phyloP scores from a whole-genome alignment of 225 moss, liverwort and hornwort species.

The Pseudoscleropodium purum region DNA sequence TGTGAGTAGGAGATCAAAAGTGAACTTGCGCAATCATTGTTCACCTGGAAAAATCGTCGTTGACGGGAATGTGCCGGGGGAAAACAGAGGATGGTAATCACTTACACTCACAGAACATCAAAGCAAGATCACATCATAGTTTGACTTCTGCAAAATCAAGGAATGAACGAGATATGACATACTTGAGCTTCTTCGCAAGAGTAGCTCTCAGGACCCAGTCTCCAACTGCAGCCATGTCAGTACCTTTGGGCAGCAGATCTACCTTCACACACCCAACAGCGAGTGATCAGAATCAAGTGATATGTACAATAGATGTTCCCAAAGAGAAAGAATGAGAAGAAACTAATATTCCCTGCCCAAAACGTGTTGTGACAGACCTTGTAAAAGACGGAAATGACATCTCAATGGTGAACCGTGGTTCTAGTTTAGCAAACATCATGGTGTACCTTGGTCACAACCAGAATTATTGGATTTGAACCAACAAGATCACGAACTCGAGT shows the following conservation, averaged over 20 bases:
- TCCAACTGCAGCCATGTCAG: constrained; percentile 70
- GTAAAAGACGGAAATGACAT: neutral
- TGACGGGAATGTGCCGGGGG: neutral
- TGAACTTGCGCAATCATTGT: neutral
- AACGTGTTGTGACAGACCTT: neutral
- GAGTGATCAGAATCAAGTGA: neutral
- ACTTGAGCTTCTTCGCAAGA: constrained; percentile 86
- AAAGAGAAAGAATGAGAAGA: neutral
- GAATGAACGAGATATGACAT: constrained; percentile 2
- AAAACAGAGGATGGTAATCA: neutral
- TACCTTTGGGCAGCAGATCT: constrained; percentile 85
- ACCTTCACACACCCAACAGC: constrained; percentile 38
- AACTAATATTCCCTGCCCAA: neutral
- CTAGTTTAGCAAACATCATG: neutral
- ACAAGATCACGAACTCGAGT: constrained; percentile 95
- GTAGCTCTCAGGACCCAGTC: constrained; percentile 89
- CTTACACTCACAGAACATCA: neutral
- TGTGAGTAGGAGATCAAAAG: neutral
- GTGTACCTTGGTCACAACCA: constrained; percentile 86
- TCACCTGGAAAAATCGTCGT: neutral
- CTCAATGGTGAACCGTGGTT: neutral
- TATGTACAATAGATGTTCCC: neutral
- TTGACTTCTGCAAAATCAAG: neutral
- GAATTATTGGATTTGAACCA: constrained; percentile 87
- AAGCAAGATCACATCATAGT: neutral